These are phyloP conservation scores for Drosera spatulata DNA, from an alignment of 179 eudicot species.

Conservation along the genomic window DNA sequence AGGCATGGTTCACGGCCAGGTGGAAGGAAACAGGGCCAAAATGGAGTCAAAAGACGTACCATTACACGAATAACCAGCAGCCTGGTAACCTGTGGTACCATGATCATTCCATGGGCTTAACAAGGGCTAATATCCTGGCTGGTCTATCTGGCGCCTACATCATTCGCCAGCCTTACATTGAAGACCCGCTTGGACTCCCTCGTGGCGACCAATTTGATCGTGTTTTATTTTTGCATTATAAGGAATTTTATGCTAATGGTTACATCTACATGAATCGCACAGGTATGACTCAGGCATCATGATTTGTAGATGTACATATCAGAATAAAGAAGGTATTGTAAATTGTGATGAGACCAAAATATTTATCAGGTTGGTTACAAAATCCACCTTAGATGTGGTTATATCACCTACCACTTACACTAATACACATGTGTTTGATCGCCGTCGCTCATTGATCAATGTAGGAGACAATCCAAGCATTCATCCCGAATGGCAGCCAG, in stretches of 20 bases:
- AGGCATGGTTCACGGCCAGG: constrained; percentile 67
- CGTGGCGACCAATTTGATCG: constrained; percentile 48
- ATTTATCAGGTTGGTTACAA: too few relatives aligned
- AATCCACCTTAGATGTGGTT: too few relatives aligned
- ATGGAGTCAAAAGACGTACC: constrained; percentile 49
- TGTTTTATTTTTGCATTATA: constrained; percentile 50
- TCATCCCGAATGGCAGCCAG: constrained; percentile 90
- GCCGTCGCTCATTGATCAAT: too few relatives aligned
- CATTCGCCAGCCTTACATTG: constrained; percentile 46
- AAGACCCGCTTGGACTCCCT: constrained; percentile 58
- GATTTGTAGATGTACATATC: too few relatives aligned
- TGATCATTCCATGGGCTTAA: constrained; percentile 94
- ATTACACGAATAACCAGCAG: constrained; percentile 57
- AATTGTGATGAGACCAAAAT: too few relatives aligned
- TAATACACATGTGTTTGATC: too few relatives aligned
- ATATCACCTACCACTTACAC: too few relatives aligned
- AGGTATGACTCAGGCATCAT: constrained; percentile 7
- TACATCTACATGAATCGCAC: constrained; percentile 62
- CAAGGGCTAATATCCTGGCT: constrained; percentile 75
- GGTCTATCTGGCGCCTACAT: constrained; percentile 76
- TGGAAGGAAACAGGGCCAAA: constrained; percentile 42
- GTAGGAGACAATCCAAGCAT: constrained; percentile 65
- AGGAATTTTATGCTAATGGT: constrained; percentile 45
- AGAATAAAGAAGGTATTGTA: too few relatives aligned
- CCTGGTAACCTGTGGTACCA: constrained; percentile 85